Base-by-base conservation (phyloP, 2,329 filamentous ascomycete species). In the Lecanicillium sp. region DNA sequence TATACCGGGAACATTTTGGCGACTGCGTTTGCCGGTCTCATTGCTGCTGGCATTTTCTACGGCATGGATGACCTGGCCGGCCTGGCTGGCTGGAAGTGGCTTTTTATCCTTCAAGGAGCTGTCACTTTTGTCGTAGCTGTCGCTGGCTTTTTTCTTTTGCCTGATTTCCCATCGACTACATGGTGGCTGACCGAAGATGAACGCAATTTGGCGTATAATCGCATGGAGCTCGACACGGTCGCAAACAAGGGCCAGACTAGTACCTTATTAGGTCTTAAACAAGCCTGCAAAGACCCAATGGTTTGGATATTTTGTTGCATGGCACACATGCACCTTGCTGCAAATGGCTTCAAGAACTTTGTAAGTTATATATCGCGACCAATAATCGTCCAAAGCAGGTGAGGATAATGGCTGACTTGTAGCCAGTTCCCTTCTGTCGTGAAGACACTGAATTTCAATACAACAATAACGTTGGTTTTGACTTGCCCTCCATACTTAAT, bases 31-130 rank as follows among this genome's bases (percentile, higher is more conserved):
- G 78, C 78, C 0, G 80, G 78, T 3, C 54, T 78, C 3, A 71
- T 79, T 25, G 70, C 71, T 0, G 73, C 71, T 0, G 75, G 79
- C 2, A 81, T 85, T 35, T 75, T 75, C 1, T 44, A 50, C 38
- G 43, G 43, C 3, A 49, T 55, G 34, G 46, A 52, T 8, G 64
- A 69, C 4, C 57, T 61, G 11, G 22, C 22, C 22, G 11, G 11
- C 11, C 11, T 80, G 3, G 59, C 65, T 4, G 78, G 78, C 3
- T 84, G 78, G 78, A 62, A 74, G 13, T 80, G 77, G 51, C 63
- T 83, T 0, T 83, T 83, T 56, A 79, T 83, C 30, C 72, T 82
- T 14, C 77, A 83, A 52, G 78, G 78, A 9, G 60, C 64, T 5
- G 65, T 52, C n/a, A 52, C 50, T n/a, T 46, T 50, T 9, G 33